phyloP scores from a whole-genome alignment of 441 rosid species.

The Geranium incanum region DNA sequence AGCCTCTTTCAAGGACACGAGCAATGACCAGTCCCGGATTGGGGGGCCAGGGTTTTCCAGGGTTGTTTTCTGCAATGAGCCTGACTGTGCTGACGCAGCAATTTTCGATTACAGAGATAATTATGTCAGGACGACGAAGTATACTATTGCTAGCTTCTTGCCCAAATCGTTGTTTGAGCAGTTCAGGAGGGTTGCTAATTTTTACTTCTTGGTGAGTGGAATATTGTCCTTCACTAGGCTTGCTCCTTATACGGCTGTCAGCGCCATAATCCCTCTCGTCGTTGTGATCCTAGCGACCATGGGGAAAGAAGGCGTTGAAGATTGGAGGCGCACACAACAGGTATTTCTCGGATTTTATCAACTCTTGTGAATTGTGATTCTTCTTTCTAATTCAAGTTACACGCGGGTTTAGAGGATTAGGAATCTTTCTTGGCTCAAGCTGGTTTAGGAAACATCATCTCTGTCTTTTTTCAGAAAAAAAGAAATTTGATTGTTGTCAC shows the following conservation, averaged over 20 bases:
- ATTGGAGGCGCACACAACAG: constrained; percentile 62
- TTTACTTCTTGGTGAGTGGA: constrained; percentile 54
- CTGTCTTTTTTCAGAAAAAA: neutral
- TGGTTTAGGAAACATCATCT: neutral
- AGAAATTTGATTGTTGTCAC: neutral
- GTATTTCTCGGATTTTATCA: constrained; percentile 22
- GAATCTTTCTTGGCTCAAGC: neutral
- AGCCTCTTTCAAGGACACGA: constrained; percentile 14
- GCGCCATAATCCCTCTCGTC: constrained; percentile 47
- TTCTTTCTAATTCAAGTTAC: neutral
- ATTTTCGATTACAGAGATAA: constrained; percentile 37
- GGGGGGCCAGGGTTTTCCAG: constrained; percentile 65
- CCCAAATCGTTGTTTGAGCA: constrained; percentile 74
- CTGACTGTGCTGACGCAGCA: constrained; percentile 41
- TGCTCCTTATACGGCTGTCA: constrained; percentile 46
- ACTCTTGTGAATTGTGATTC: neutral
- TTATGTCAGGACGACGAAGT: constrained; percentile 57
- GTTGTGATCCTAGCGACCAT: constrained; percentile 54
- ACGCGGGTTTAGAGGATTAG: neutral
- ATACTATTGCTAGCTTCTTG: constrained; percentile 46
- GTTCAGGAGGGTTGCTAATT: constrained; percentile 68
- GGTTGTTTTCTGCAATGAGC: constrained; percentile 52
- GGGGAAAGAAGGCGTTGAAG: constrained; percentile 70
- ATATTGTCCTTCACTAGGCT: constrained; percentile 50
- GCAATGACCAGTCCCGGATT: constrained; percentile 40